A percentile compares a stretch with the other conserved stretches of the same genome.
These are phyloP conservation scores for Stachybotrys echinatus DNA, from an alignment of 2,329 filamentous ascomycete genomes.

Conservation along the genomic window DNA sequence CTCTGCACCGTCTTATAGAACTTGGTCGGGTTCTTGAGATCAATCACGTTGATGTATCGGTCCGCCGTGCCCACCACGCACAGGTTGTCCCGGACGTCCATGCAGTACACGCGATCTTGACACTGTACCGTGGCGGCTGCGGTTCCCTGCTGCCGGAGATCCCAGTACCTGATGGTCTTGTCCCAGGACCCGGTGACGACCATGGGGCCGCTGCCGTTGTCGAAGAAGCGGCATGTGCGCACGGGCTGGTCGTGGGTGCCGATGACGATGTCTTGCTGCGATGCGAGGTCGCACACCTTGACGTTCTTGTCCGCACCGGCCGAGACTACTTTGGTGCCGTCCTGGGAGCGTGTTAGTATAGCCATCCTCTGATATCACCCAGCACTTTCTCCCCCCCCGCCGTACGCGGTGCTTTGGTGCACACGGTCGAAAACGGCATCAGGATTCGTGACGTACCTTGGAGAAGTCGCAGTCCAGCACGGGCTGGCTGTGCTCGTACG, in stretches of 20 bases:
- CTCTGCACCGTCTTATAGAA: constrained; percentile 97
- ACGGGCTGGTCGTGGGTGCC: constrained; percentile 83
- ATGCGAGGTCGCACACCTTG: constrained; percentile 77
- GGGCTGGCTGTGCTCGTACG: constrained; percentile 80
- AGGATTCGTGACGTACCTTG: constrained; percentile 55
- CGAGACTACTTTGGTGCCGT: constrained; percentile 83
- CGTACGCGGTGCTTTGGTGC: neutral
- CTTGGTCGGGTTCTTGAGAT: constrained; percentile 79
- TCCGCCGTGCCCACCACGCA: constrained; percentile 92
- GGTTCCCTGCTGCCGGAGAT: constrained; percentile 62
- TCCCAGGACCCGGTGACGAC: constrained; percentile 92
- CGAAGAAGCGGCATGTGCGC: constrained; percentile 71
- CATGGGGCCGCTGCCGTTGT: constrained; percentile 67
- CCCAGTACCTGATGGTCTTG: constrained; percentile 88
- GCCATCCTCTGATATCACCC: too few species aligned
- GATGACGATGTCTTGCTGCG: constrained; percentile 63
- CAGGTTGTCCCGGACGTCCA: constrained; percentile 85
- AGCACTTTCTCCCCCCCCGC: neutral
- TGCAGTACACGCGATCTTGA: constrained; percentile 80
- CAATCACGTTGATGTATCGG: constrained; percentile 92
- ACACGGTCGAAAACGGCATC: neutral
- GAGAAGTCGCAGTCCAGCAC: constrained; percentile 85
- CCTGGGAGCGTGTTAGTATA: constrained; percentile 44
- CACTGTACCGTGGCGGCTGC: constrained; percentile 61
- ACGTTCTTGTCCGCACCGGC: constrained; percentile 88